Evolutionary conservation across 108 stramenopile species (phyloP).

Genomic region (Pseudonitzschia multiseries): DNA sequence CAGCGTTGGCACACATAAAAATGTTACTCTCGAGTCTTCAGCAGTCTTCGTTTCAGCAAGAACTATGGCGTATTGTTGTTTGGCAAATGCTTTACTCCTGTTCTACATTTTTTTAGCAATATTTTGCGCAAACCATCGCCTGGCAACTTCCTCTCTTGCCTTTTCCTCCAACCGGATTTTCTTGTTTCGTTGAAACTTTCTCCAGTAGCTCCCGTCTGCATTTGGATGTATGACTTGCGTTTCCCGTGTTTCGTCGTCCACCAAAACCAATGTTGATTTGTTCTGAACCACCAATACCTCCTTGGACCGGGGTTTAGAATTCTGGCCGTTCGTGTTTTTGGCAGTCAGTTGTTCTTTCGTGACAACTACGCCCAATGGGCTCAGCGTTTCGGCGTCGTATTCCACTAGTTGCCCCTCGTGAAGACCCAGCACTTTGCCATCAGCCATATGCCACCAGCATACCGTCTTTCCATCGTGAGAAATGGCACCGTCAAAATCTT

Average conservation of each 20-base stretch:
- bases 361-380: conserved; percentile 93
- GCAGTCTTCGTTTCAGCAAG: too few relatives aligned
- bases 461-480: background rate
- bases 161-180: conserved; percentile 84
- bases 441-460: conserved; percentile 92
- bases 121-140: conserved; percentile 8
- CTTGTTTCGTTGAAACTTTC: conserved; percentile 93
- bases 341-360: conserved; percentile 76
- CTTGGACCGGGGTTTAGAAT: background rate
- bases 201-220: conserved; percentile 94
- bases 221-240: conserved; percentile 89
- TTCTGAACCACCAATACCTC: conserved; percentile 19
- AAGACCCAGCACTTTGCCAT: conserved; percentile 89
- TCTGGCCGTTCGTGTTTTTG: background rate
- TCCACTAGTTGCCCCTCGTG: conserved; percentile 90
- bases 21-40: too few relatives aligned
- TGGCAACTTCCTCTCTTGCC: conserved; percentile 76
- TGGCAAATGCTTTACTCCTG: too few relatives aligned
- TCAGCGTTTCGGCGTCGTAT: conserved; percentile 88
- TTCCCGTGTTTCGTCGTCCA: conserved; percentile 42
- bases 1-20: too few relatives aligned
- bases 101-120: background rate
- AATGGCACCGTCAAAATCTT: conserved; percentile 42
- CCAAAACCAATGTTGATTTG: conserved; percentile 39
- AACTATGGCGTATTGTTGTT: too few relatives aligned